Conservation (phyloP, 2,329 filamentous ascomycete species). For the Cercospora brassicicola region DNA sequence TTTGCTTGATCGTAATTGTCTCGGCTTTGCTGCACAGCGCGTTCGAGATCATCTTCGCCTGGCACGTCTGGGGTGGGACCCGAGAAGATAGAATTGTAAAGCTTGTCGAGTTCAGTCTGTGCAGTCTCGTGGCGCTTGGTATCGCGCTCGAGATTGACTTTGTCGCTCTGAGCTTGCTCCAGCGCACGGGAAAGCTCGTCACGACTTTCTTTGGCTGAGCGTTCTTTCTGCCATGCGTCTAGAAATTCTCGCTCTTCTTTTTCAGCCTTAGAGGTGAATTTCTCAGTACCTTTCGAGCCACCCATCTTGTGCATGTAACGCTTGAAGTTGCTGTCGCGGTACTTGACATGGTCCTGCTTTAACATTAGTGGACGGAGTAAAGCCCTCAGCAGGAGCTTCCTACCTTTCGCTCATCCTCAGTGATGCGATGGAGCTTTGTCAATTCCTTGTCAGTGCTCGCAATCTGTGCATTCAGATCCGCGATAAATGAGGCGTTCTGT, state of each 20-base stretch:
- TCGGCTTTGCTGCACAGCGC: slow-evolving; percentile 39
- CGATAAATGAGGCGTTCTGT: slow-evolving; percentile 50
- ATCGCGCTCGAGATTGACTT: slow-evolving; percentile 42
- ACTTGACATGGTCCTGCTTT: slow-evolving; percentile 51
- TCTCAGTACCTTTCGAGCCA: slow-evolving; percentile 48
- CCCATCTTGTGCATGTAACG: slow-evolving; percentile 55
- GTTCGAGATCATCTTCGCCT: slow-evolving; percentile 55
- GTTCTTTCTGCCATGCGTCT: slow-evolving; percentile 52
- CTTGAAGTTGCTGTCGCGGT: slow-evolving; percentile 55
- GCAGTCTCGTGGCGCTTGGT: slow-evolving; percentile 44
- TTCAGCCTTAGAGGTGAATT: slow-evolving; percentile 51
- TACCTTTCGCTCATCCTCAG: slow-evolving; percentile 49
- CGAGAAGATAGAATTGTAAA: slow-evolving; percentile 57
- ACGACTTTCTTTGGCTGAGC: slow-evolving; percentile 48
- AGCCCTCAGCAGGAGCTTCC: background rate
- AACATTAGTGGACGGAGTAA: background rate
- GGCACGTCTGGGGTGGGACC: slow-evolving; percentile 56
- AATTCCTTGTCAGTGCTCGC: slow-evolving; percentile 42
- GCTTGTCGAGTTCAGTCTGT: slow-evolving; percentile 51
- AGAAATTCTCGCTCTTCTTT: slow-evolving; percentile 60
- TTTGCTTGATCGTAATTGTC: slow-evolving; percentile 44
- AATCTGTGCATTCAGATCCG: slow-evolving; percentile 49
- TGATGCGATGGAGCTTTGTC: slow-evolving; percentile 43
- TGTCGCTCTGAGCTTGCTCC: slow-evolving; percentile 43
- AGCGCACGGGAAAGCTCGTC: slow-evolving; percentile 46